phyloP scores from a whole-genome alignment of 306 rosid genomes.

The Corylus americana region DNA sequence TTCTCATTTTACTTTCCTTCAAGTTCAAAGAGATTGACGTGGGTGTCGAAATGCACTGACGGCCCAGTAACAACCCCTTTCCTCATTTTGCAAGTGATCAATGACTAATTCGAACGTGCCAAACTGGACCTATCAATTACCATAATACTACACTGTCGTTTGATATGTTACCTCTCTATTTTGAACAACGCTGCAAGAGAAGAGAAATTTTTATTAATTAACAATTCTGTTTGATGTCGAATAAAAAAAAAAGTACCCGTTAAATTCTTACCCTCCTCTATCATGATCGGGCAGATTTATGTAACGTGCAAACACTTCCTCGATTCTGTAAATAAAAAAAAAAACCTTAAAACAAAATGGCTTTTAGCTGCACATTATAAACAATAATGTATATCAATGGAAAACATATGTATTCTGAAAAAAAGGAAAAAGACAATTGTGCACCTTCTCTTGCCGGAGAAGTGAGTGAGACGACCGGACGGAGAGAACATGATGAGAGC shows the following conservation, averaged over 20 bases:
- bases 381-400: no score
- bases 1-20: no score
- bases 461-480: constrained; percentile 61
- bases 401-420: no score
- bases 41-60: no score
- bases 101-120: background rate
- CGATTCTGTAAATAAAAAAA: constrained; percentile 49
- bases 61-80: no score
- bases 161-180: constrained; percentile 59
- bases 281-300: constrained; percentile 77
- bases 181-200: constrained; percentile 59
- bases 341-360: no score
- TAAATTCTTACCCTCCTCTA: constrained; percentile 60
- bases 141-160: no score
- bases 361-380: no score
- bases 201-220: background rate
- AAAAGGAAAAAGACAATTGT: no score
- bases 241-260: background rate
- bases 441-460: constrained; percentile 70
- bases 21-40: no score
- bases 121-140: no score
- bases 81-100: background rate
- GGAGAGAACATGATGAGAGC: constrained; percentile 83
- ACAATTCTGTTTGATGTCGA: background rate
- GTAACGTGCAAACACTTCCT: constrained; percentile 78